Conservation (phyloP, 192 early-diverging fungal species). For the Coemansia erecta region DNA sequence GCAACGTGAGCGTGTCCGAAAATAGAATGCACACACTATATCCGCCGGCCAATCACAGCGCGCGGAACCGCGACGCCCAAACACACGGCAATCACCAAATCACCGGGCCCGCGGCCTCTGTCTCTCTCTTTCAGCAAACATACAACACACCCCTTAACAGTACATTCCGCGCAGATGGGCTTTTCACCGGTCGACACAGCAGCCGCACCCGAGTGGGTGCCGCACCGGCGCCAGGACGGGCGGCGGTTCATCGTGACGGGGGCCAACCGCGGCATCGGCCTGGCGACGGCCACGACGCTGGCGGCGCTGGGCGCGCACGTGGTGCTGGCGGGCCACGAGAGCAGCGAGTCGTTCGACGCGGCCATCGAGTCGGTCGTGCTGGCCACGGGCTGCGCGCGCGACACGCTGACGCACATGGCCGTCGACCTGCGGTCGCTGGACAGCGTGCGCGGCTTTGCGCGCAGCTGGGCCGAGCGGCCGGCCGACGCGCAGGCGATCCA, state of each 20-base stretch:
- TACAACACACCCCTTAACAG: background rate
- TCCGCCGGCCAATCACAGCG: no score
- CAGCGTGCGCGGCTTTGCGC: slow-evolving; percentile 29
- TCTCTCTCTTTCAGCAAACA: no score
- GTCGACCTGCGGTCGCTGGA: slow-evolving; percentile 47
- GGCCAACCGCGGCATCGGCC: slow-evolving; percentile 49
- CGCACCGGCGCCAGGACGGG: slow-evolving; percentile 31
- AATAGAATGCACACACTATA: no score
- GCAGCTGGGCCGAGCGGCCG: slow-evolving; percentile 25
- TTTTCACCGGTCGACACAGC: slow-evolving; percentile 29
- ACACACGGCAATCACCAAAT: no score
- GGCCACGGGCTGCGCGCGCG: slow-evolving; percentile 41
- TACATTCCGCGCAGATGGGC: slow-evolving; percentile 20
- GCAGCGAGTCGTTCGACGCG: slow-evolving; percentile 28
- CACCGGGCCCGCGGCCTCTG: no score
- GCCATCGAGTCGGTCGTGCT: slow-evolving; percentile 42
- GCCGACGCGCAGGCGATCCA: slow-evolving; percentile 5
- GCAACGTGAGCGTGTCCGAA: no score
- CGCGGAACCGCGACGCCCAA: no score
- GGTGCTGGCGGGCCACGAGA: slow-evolving; percentile 39
- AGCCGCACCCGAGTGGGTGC: slow-evolving; percentile 35
- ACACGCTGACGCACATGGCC: slow-evolving; percentile 37
- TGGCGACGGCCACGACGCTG: slow-evolving; percentile 36
- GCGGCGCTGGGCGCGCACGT: slow-evolving; percentile 49
- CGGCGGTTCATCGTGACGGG: slow-evolving; percentile 46